These are phyloP conservation scores for Heliamphora exappendiculata DNA, from an alignment of 148 eudicot genomes.

Conservation along the genomic window DNA sequence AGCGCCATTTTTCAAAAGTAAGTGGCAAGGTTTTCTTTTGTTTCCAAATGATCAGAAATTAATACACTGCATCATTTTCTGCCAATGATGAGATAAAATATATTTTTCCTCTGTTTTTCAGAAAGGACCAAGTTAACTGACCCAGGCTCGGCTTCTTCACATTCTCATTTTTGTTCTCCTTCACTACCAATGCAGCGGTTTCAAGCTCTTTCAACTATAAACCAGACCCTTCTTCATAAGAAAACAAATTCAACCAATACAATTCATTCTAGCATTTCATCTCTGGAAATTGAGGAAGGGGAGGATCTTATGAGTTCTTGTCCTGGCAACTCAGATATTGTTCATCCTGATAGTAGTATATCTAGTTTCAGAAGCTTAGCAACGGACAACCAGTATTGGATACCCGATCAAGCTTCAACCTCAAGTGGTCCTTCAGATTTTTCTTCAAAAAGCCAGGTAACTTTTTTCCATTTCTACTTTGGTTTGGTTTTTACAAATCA, in stretches of 20 bases:
- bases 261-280: constrained; percentile 12
- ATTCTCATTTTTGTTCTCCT: constrained; percentile 36
- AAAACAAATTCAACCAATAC: constrained; percentile 29
- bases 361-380: constrained; percentile 38
- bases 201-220: constrained; percentile 39
- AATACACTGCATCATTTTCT: background rate
- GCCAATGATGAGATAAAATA: background rate
- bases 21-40: background rate
- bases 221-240: constrained; percentile 30
- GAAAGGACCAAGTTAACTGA: constrained; percentile 48
- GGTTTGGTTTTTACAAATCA: background rate
- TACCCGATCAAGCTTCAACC: constrained; percentile 31
- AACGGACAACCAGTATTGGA: constrained; percentile 11
- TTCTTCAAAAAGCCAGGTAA: constrained; percentile 44
- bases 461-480: background rate
- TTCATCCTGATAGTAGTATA: constrained; percentile 12
- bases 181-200: constrained; percentile 38
- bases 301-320: constrained; percentile 25
- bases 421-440: constrained; percentile 26
- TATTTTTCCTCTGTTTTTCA: constrained; percentile 9
- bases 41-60: background rate
- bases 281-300: constrained; percentile 20
- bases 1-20: background rate
- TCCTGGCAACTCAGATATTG: constrained; percentile 19
- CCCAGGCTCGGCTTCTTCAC: constrained; percentile 34